phyloP scores from a whole-genome alignment of 2,329 filamentous ascomycete genomes.

The Microascus cirrosus region DNA sequence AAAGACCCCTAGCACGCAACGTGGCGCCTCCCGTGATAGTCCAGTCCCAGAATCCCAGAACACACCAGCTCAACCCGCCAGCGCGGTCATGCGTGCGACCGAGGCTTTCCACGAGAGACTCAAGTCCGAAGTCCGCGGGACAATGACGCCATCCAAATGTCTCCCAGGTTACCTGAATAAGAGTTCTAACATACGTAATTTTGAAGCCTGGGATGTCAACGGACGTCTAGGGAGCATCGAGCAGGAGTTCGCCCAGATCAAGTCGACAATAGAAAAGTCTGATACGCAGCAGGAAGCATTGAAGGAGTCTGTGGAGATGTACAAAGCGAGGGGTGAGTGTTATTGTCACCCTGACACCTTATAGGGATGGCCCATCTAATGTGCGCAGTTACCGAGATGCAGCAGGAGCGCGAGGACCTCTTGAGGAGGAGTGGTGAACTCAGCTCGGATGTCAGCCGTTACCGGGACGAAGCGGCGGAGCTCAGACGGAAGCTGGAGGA shows the following conservation, averaged over 20 bases:
- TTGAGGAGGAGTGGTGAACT: slow-evolving; percentile 54
- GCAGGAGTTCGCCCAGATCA: slow-evolving; percentile 58
- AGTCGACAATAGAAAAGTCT: slow-evolving; percentile 59
- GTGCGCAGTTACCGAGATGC: slow-evolving; percentile 32
- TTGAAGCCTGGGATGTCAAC: slow-evolving; percentile 70
- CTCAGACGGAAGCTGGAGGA: slow-evolving; percentile 26
- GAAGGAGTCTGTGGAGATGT: slow-evolving; percentile 63
- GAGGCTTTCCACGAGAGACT: slow-evolving; percentile 4
- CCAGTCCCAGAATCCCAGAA: not conserved
- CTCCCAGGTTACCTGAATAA: slow-evolving; percentile 46
- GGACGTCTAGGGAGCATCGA: slow-evolving; percentile 68
- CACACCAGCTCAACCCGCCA: not conserved
- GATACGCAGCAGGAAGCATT: slow-evolving; percentile 56
- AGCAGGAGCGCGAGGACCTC: slow-evolving; percentile 33
- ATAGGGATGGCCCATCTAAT: not conserved
- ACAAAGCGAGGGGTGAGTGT: slow-evolving; percentile 61
- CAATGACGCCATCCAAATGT: slow-evolving; percentile 2
- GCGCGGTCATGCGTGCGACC: not conserved
- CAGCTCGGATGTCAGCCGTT: slow-evolving; percentile 23
- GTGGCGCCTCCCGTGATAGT: not conserved
- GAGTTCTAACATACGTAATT: slow-evolving; percentile 56
- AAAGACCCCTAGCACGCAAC: not conserved
- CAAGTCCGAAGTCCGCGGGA: slow-evolving; percentile 11
- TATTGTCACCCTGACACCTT: slow-evolving; percentile 2
- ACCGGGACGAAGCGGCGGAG: slow-evolving; percentile 40